These are phyloP conservation scores for Vitis hybrid DNA, from an alignment of 177 flowering plant species.

Conservation along the genomic window DNA sequence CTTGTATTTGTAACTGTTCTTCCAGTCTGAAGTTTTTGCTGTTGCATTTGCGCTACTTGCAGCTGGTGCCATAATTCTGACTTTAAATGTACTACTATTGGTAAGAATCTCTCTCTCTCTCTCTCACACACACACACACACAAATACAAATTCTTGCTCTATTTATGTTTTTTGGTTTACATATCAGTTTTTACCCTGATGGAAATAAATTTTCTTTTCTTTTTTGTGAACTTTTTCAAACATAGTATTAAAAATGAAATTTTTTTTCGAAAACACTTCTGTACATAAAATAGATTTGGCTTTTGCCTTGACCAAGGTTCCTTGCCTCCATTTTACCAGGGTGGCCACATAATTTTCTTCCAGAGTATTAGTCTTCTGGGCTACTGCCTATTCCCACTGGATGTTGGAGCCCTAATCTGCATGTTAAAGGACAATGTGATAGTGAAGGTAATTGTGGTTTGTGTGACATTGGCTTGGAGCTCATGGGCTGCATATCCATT, in stretches of 20 bases:
- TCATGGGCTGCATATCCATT: constrained; percentile 98
- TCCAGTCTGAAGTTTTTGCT: constrained; percentile 96
- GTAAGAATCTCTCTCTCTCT: constrained; percentile 35
- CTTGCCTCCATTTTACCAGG: constrained; percentile 40
- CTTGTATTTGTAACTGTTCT: background rate
- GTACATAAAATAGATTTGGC: background rate
- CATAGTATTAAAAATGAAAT: too few species aligned
- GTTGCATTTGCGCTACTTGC: constrained; percentile 97
- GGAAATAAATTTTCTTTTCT: too few species aligned
- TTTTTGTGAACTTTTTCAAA: too few species aligned
- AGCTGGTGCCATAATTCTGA: constrained; percentile 88
- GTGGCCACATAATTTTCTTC: constrained; percentile 94
- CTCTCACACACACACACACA: background rate
- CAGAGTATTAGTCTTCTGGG: constrained; percentile 95
- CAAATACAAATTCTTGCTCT: background rate
- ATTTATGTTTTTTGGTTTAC: too few species aligned
- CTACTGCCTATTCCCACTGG: constrained; percentile 86
- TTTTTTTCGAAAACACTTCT: background rate
- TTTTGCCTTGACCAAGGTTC: background rate
- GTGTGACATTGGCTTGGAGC: constrained; percentile 90
- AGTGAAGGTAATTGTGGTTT: constrained; percentile 66
- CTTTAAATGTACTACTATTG: constrained; percentile 91
- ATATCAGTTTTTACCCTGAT: too few species aligned
- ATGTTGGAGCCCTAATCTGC: constrained; percentile 82
- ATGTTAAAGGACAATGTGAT: constrained; percentile 79